phyloP scores from a whole-genome alignment of 331 rosid species.

The Saraca asoca region DNA sequence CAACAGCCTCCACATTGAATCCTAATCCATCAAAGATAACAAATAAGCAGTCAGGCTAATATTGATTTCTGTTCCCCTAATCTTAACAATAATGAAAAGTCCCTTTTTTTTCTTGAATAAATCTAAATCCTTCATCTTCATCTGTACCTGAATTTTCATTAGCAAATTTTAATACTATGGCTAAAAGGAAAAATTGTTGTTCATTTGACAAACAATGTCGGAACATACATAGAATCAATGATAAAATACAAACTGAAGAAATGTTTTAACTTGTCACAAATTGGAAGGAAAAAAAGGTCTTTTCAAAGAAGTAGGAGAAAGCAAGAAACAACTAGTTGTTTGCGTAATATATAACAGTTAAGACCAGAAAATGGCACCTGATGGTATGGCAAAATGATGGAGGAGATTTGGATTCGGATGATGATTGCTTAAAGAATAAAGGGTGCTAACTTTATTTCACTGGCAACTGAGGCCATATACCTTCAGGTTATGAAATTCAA shows the following conservation, averaged over 20 bases:
- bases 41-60: background rate
- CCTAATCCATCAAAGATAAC: constrained; percentile 45
- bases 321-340: background rate
- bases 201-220: background rate
- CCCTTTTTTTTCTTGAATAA: background rate
- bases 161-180: background rate
- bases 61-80: background rate
- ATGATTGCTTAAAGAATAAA: constrained; percentile 40
- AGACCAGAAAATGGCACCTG: constrained; percentile 1
- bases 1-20: constrained; percentile 88
- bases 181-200: background rate
- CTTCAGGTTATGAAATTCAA: constrained; percentile 10
- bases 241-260: background rate
- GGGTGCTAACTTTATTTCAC: constrained; percentile 23
- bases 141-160: background rate
- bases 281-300: background rate
- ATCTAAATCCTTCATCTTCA: background rate
- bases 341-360: background rate
- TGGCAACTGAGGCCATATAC: constrained; percentile 21
- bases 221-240: background rate
- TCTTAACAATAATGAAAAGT: background rate
- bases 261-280: background rate
- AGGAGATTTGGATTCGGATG: constrained; percentile 43
- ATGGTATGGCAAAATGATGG: constrained; percentile 4
- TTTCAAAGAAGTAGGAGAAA: constrained; percentile 13